Evolutionary conservation across 768 basidiomycete genomes (phyloP), one percentile per base, ranked within the genome.

Genomic region (Boletus insuetus): DNA sequence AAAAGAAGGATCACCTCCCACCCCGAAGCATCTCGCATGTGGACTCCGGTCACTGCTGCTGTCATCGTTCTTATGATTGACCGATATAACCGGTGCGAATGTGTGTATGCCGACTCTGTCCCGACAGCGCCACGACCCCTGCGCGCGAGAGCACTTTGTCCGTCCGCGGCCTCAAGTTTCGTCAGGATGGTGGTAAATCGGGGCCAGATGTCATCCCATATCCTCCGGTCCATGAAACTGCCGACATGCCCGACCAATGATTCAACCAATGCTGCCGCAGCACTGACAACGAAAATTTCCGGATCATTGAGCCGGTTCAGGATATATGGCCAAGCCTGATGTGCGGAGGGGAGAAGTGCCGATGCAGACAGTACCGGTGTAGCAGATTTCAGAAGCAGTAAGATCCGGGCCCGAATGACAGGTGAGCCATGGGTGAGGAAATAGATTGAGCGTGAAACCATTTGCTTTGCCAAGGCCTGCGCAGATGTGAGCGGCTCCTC

Each of bases 201-300:
- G 1, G 96, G 96, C 95, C 96, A 98, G 19, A 94, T 81, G 58
- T 98, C 91, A 60, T 97, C 92, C 83, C 94, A 89, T 32, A 98
- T 80, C 51, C 89, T 78, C 34, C 83, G 77, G 46, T 80, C 81
- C 90, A 98, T 95, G 73, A 91, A 97, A 51, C 82, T 82, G 24
- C 95, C 97, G 26, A 85, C 82, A 60, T 90, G 77, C 37, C 65
- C 73, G 0, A 84, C 81, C 38, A 99, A 76, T 1, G 81, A 73
- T 60, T 90, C 88, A n/a, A 98, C 74, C 42, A 97, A 74, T 4
- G 72, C 73, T 1, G 88, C 85, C 1, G 92, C 86, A 22, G 89
- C 87, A 51, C 82, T 81, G 58, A 94, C 82, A 29, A 98, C 93
- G 62, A 84, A 94, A 0, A 84, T 74, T 65, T 94, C 89, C 0